phyloP scores from a whole-genome alignment of 2,329 filamentous ascomycete species.

The Chaetomium sp. region DNA sequence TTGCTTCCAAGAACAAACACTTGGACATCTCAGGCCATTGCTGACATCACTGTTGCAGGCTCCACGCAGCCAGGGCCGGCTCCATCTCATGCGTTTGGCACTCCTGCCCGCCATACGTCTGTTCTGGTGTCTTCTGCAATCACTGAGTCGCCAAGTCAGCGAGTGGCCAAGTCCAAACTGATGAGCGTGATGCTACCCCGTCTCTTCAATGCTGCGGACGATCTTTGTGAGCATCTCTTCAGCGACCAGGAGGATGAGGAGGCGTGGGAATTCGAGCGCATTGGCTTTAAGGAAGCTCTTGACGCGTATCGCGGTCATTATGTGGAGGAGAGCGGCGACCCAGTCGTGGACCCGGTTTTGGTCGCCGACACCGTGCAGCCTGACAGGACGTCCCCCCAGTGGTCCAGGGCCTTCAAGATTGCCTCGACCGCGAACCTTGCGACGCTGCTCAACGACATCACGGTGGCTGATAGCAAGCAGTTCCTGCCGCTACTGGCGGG shows the following conservation, averaged over 20 bases:
- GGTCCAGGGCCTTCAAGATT: conserved; percentile 4
- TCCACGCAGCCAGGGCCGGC: neutral
- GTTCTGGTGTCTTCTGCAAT: neutral
- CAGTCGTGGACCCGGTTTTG: conserved; percentile 11
- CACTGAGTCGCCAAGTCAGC: conserved; percentile 8
- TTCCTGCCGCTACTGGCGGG: conserved; percentile 10
- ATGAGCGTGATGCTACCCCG: conserved; percentile 11
- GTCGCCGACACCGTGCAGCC: conserved; percentile 10
- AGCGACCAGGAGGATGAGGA: conserved; percentile 4
- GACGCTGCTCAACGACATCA: conserved; percentile 14
- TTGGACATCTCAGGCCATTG: neutral
- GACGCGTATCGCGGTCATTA: conserved; percentile 11
- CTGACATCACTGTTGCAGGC: neutral
- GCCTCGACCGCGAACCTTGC: conserved; percentile 18
- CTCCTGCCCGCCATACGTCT: neutral
- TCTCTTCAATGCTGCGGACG: conserved; percentile 10
- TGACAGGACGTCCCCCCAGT: neutral
- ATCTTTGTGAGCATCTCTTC: conserved; percentile 14
- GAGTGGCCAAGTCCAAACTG: neutral
- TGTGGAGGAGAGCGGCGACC: conserved; percentile 4
- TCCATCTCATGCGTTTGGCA: neutral
- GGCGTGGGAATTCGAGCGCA: conserved; percentile 8
- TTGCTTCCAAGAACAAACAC: neutral
- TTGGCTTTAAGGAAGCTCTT: conserved; percentile 5
- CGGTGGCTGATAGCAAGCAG: neutral